Base-by-base conservation (phyloP, 2,329 filamentous ascomycete species). In the Biscogniauxia sp. region DNA sequence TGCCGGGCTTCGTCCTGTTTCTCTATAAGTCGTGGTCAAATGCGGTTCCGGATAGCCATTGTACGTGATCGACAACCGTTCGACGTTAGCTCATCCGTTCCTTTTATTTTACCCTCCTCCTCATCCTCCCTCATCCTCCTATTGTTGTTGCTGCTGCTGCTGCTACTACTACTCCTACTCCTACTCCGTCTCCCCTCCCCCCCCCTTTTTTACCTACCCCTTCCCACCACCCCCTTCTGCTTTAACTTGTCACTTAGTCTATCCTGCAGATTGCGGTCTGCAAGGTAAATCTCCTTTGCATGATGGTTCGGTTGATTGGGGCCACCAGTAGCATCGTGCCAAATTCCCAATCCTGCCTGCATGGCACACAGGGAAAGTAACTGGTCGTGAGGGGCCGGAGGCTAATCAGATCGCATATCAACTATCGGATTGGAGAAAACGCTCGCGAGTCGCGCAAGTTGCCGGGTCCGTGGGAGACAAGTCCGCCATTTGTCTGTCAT, bases 81-180 rank as follows among this genome's bases (percentile, higher is more conserved):
- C 56, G 54, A 55, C 54, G 55, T 50, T 61, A 54, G 20, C 37
- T 45, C 37, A n/a, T 45, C 37, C 37, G n/a, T 45, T 13, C 15
- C 11, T n/a, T n/a, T 45, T 45, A 45, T 45, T 45, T 45, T n/a
- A 45, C 37, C 37, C 37, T 45, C 9, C 28, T 32, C 7, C 28
- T 32, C 11, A 8, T 32, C 28, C 28, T 32, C 28, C 11, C 11
- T 13, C 28, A 5, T 25, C 17, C 20, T 54, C 9, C 26, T 28
- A n/a, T 5, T 54, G 25, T 26, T 32, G 9, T 7, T 32, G 28
- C 28, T 32, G 2, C 28, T 7, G 28, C 28, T 32, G 6, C 28
- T 7, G 28, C 28, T 32, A 13, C 28, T 7, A 7, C 28, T 32
- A 2, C 6, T 32, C 3, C 2, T 32, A 8, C 28, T 32, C 28